Conservation (phyloP, 805 yeast species). For the Candida krabiensis region DNA sequence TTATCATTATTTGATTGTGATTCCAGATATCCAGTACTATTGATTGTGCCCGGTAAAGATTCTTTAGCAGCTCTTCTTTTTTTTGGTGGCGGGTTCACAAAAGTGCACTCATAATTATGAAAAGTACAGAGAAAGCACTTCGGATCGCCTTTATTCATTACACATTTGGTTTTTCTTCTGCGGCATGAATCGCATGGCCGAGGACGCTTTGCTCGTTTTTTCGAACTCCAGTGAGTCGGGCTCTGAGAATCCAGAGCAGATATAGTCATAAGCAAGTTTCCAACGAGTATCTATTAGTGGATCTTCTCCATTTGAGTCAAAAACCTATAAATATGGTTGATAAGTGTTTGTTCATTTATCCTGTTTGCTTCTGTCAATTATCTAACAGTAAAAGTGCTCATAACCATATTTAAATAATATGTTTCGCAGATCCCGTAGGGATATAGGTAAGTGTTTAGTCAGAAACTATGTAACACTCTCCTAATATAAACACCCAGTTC, state of each 20-base stretch:
- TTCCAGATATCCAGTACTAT: background rate
- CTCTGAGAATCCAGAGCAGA: background rate
- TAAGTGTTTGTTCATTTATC: too few species aligned
- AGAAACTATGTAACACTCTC: too few species aligned
- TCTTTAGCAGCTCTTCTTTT: constrained; percentile 5
- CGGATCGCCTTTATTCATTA: constrained; percentile 8
- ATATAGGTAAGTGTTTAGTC: too few species aligned
- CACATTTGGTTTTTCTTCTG: constrained; percentile 18
- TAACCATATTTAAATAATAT: background rate
- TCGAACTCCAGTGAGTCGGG: background rate
- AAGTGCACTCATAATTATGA: constrained; percentile 16
- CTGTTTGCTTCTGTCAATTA: background rate
- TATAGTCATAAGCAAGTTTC: background rate
- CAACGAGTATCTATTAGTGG: background rate
- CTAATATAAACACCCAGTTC: too few species aligned
- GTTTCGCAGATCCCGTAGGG: too few species aligned
- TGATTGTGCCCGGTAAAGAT: background rate
- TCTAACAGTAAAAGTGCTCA: background rate
- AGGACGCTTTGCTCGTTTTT: background rate
- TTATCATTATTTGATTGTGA: background rate
- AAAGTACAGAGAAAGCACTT: constrained; percentile 16
- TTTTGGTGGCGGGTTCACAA: constrained; percentile 17
- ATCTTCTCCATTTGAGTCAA: too few species aligned
- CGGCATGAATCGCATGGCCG: constrained; percentile 21
- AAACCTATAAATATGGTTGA: too few species aligned